phyloP scores from a whole-genome alignment of 2,329 filamentous ascomycete species.

The Pseudopyrenochaeta lycopersici region DNA sequence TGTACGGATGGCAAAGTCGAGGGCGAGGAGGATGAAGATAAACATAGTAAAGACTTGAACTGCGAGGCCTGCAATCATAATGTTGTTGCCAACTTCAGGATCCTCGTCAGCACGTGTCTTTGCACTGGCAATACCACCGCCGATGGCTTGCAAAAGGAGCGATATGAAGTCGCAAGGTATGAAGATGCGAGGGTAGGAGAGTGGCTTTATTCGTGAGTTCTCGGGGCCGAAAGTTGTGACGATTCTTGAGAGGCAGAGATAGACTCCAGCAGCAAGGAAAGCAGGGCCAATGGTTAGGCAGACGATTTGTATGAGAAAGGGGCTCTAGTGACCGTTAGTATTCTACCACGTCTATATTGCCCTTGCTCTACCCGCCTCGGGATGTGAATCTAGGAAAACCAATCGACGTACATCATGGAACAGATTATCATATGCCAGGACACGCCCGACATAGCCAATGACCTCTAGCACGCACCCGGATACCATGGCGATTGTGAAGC shows the following conservation, averaged over 20 bases:
- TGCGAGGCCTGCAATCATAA: slow-evolving; percentile 57
- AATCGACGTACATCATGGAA: slow-evolving; percentile 55
- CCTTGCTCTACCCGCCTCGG: background rate
- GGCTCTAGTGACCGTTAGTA: slow-evolving; percentile 47
- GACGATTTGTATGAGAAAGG: slow-evolving; percentile 73
- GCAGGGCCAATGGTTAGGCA: slow-evolving; percentile 65
- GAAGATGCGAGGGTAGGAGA: slow-evolving; percentile 61
- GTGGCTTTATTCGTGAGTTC: slow-evolving; percentile 55
- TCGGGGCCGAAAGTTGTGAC: slow-evolving; percentile 51
- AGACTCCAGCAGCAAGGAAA: slow-evolving; percentile 71
- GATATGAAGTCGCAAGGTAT: slow-evolving; percentile 59
- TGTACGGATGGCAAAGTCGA: slow-evolving; percentile 52
- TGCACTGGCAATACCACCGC: slow-evolving; percentile 53
- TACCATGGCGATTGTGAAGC: slow-evolving; percentile 61
- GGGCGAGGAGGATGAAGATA: slow-evolving; percentile 52
- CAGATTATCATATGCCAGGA: slow-evolving; percentile 66
- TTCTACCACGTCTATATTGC: background rate
- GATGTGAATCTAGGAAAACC: no score
- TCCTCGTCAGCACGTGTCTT: slow-evolving; percentile 40
- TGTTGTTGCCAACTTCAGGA: slow-evolving; percentile 51
- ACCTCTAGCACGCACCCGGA: slow-evolving; percentile 67
- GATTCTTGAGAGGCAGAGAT: slow-evolving; percentile 65
- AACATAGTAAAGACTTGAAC: slow-evolving; percentile 56
- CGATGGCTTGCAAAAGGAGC: slow-evolving; percentile 55
- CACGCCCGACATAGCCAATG: slow-evolving; percentile 69